Evolutionary conservation across 345 rosid species (phyloP).

Genomic region (Corymbia maculata): DNA sequence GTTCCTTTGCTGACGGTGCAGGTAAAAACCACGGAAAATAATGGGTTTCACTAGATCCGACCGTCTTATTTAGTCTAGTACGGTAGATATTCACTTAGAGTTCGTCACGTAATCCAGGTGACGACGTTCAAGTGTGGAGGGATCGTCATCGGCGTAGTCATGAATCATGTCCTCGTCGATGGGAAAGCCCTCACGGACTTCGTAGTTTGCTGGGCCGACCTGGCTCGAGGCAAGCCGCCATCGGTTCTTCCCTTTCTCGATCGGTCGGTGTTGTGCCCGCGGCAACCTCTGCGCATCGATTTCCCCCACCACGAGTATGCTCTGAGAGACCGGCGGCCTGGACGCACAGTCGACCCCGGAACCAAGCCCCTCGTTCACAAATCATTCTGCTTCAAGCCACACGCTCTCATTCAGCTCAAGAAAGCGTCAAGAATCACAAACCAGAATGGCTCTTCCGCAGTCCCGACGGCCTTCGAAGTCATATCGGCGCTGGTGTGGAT

Average conservation of each 20-base stretch:
- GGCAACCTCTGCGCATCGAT: background rate
- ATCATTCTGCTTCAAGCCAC: background rate
- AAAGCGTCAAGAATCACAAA: background rate
- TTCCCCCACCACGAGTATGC: background rate
- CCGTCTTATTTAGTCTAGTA: too few relatives aligned
- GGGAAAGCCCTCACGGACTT: background rate
- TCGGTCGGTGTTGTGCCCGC: background rate
- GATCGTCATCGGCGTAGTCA: background rate
- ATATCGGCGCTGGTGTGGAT: background rate
- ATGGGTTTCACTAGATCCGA: too few relatives aligned
- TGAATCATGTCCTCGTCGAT: background rate
- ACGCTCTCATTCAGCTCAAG: background rate
- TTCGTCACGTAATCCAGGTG: background rate
- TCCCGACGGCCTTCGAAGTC: background rate
- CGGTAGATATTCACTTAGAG: background rate
- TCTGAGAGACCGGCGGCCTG: accelerated
- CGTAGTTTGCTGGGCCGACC: background rate
- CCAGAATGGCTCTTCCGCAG: background rate
- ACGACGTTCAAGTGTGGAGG: background rate
- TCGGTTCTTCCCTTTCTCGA: background rate
- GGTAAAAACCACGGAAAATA: background rate
- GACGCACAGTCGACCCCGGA: too few relatives aligned
- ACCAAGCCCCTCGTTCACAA: background rate
- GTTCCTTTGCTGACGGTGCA: background rate
- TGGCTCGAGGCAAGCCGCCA: background rate